Base-by-base conservation (phyloP, 2,329 filamentous ascomycete genomes). In the Cylindrodendrum hubeiense region DNA sequence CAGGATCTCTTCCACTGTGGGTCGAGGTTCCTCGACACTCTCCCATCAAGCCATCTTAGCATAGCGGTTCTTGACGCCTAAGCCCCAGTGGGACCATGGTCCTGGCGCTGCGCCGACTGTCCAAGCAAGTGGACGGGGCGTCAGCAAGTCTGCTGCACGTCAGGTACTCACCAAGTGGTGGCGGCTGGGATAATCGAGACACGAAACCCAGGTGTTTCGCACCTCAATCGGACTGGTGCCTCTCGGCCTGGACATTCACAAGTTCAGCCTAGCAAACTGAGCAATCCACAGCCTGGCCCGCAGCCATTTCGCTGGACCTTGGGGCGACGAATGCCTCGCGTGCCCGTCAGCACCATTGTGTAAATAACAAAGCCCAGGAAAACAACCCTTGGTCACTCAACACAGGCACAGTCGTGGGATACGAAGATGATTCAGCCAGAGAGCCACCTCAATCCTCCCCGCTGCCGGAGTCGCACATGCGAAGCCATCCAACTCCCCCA, bases 61-160 rank as follows among this genome's bases (percentile, higher is more conserved):
- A 59, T 60, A 67, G 66, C 62, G 62, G 54, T 72, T 68, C 60
- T 70, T 64, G 60, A 54, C 64, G 60, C 52, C 60, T 53, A 73
- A 66, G 63, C 58, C 59, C 49, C 60, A 34, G 61, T 66, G 68
- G 67, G 56, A 65, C 60, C 47, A 59, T 34, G 19, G 37, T 66
- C 51, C n/a, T 47, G 26, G 37, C 43, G 39, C 47, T 52, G 39
- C 22, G 39, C 60, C 22, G 28, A 34, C 9, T 8, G 46, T 30
- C 60, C 37, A 56, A 26, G 52, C 37, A 49, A 52, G 53, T 30
- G 12, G 37, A 52, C 26, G 50, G 51, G 22, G 47, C 58, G 28
- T 60, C 34, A 43, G 46, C 46, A 26, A 49, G 21, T 46, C 54
- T 37, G 15, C 50, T 62, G 53, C 63, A 62, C 53, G 63, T 50